These are phyloP conservation scores for Fusarium tjaetaba DNA, from an alignment of 2,329 filamentous ascomycete species.

Conservation along the genomic window DNA sequence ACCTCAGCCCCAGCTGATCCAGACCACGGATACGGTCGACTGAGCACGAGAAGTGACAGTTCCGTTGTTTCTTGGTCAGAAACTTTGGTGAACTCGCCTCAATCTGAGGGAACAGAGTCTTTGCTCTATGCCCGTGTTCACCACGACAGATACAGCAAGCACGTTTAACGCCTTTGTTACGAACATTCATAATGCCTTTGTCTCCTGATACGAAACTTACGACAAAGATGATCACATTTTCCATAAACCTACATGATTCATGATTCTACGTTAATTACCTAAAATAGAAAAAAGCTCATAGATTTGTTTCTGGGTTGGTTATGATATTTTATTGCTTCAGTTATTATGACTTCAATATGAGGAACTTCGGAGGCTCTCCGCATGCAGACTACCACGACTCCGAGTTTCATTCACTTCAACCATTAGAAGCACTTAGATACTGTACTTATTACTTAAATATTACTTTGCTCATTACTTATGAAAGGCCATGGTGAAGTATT, in stretches of 20 bases:
- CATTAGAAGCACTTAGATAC: background rate
- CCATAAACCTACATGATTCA: slow-evolving; percentile 7
- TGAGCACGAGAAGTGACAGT: slow-evolving; percentile 28
- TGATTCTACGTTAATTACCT: slow-evolving; percentile 6
- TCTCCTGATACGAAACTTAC: slow-evolving; percentile 4
- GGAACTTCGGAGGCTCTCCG: background rate
- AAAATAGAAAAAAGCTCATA: slow-evolving; percentile 23
- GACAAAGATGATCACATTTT: slow-evolving; percentile 11
- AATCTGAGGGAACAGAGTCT: slow-evolving; percentile 15
- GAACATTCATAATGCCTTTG: slow-evolving; percentile 6
- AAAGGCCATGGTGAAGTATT: background rate
- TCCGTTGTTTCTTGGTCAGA: slow-evolving; percentile 31
- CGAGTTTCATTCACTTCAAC: background rate
- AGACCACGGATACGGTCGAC: background rate
- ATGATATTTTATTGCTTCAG: background rate
- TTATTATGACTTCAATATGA: background rate
- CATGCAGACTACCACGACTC: background rate
- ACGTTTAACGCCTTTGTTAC: slow-evolving; percentile 7
- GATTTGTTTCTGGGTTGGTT: background rate
- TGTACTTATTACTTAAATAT: background rate
- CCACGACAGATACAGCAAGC: slow-evolving; percentile 22
- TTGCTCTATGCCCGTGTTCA: slow-evolving; percentile 13
- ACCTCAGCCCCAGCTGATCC: slow-evolving; percentile 15
- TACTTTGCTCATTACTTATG: background rate
- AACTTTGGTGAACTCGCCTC: background rate